These are phyloP conservation scores for Nyctanthes arbortristis DNA, from an alignment of 257 asterid species.

Conservation along the genomic window DNA sequence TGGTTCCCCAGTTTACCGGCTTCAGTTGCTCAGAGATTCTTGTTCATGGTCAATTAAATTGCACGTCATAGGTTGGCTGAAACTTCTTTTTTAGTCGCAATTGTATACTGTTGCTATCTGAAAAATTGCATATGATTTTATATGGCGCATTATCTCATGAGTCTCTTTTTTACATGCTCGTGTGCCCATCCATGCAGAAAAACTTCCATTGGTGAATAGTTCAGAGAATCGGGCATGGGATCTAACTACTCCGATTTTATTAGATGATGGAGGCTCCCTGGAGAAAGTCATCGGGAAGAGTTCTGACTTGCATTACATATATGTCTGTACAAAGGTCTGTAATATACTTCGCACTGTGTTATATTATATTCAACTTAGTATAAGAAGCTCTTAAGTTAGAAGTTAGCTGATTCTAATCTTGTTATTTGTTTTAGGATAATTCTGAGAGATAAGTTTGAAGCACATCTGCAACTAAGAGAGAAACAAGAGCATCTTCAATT, in stretches of 20 bases:
- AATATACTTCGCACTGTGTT: neutral
- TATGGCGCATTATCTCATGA: neutral
- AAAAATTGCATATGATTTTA: no score
- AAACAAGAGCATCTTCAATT: neutral
- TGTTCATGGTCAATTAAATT: conserved; percentile 59
- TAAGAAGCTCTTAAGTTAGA: neutral
- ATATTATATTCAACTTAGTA: neutral
- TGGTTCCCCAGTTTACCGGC: conserved; percentile 71
- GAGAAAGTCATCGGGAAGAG: conserved; percentile 45
- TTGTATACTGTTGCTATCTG: neutral
- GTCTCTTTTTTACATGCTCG: neutral
- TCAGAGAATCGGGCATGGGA: conserved; percentile 37
- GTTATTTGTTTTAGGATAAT: neutral
- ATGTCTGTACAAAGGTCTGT: conserved; percentile 71
- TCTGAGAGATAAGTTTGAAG: neutral
- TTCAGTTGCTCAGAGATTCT: conserved; percentile 49
- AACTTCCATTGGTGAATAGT: conserved; percentile 42
- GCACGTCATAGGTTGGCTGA: conserved; percentile 62
- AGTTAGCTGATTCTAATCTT: neutral
- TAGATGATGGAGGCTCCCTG: conserved; percentile 42
- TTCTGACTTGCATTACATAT: conserved; percentile 63
- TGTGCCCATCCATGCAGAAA: conserved; percentile 40
- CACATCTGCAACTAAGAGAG: neutral
- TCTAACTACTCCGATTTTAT: conserved; percentile 51
- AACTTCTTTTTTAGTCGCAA: conserved; percentile 9